Percentiles rank a stretch among this genome's conserved stretches.
These are phyloP conservation scores for Cercospora berteroae DNA, from an alignment of 2,329 filamentous ascomycete species.

Conservation along the genomic window DNA sequence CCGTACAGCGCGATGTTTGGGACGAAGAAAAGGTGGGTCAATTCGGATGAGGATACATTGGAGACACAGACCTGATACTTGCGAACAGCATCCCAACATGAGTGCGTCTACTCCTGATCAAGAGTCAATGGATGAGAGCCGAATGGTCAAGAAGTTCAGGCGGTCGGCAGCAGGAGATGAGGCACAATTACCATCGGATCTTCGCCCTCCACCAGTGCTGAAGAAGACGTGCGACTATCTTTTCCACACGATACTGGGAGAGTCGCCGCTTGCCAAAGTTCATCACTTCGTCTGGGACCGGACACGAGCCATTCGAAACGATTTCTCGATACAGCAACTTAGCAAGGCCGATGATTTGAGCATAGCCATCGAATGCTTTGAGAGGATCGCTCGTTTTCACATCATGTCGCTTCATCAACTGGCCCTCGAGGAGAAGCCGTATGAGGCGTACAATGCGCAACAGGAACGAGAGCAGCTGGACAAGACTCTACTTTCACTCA, in stretches of 20 bases:
- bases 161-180: constrained; percentile 63
- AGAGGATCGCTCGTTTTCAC: constrained; percentile 63
- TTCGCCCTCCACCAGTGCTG: constrained; percentile 55
- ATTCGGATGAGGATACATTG: constrained; percentile 5
- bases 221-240: constrained; percentile 47
- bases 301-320: constrained; percentile 63
- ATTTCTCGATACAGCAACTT: constrained; percentile 63
- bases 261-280: constrained; percentile 52
- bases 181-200: constrained; percentile 62
- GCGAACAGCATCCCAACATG: constrained; percentile 34
- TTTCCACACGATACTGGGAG: constrained; percentile 50
- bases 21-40: constrained; percentile 56
- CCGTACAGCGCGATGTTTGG: constrained; percentile 62
- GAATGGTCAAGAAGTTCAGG: constrained; percentile 64
- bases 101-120: constrained; percentile 32
- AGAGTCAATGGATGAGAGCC: constrained; percentile 47
- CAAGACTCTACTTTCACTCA: constrained; percentile 60
- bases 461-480: constrained; percentile 65
- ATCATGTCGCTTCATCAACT: constrained; percentile 62
- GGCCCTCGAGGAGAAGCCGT: constrained; percentile 50
- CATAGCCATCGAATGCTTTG: constrained; percentile 59
- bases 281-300: constrained; percentile 66
- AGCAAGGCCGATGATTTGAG: constrained; percentile 56
- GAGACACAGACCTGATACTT: constrained; percentile 29
- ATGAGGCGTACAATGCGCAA: constrained; percentile 53